A percentile compares a stretch with the other conserved stretches of the same genome.
phyloP scores from a whole-genome alignment of 2,329 filamentous ascomycete genomes.

The Cercospora zeina region DNA sequence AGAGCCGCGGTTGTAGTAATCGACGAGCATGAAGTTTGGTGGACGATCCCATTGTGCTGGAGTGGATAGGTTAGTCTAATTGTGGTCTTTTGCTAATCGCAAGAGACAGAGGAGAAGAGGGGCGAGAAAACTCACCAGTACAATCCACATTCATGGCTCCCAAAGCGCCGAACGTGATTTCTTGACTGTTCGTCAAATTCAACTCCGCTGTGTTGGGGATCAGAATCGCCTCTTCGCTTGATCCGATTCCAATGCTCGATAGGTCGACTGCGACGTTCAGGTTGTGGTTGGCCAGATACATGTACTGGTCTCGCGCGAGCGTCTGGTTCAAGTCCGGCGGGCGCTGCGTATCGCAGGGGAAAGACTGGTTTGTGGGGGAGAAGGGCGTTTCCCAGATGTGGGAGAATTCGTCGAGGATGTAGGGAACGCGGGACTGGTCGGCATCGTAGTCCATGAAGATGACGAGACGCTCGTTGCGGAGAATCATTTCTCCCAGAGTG shows the following conservation, averaged over 20 bases:
- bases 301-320: slow-evolving; percentile 55
- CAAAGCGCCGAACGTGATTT: slow-evolving; percentile 63
- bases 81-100: not conserved
- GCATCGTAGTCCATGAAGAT: slow-evolving; percentile 85
- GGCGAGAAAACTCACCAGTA: slow-evolving; percentile 44
- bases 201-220: slow-evolving; percentile 71
- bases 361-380: slow-evolving; percentile 65
- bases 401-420: slow-evolving; percentile 82
- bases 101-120: slow-evolving; percentile 12
- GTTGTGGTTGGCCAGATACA: slow-evolving; percentile 91
- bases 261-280: slow-evolving; percentile 76
- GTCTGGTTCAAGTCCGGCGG: slow-evolving; percentile 65
- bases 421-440: slow-evolving; percentile 75
- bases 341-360: slow-evolving; percentile 77
- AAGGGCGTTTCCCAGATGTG: slow-evolving; percentile 93
- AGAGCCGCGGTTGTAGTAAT: slow-evolving; percentile 76
- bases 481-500: slow-evolving; percentile 73
- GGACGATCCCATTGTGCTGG: slow-evolving; percentile 62
- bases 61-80: not conserved
- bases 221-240: slow-evolving; percentile 53
- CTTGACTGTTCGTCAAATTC: slow-evolving; percentile 69
- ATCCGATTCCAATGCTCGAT: slow-evolving; percentile 48
- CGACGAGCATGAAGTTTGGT: slow-evolving; percentile 78
- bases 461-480: slow-evolving; percentile 65
- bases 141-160: slow-evolving; percentile 67